Evolutionary conservation across 306 rosid genomes (phyloP), one percentile per base, ranked within the genome.

Genomic region (Quercus aquifolioides): DNA sequence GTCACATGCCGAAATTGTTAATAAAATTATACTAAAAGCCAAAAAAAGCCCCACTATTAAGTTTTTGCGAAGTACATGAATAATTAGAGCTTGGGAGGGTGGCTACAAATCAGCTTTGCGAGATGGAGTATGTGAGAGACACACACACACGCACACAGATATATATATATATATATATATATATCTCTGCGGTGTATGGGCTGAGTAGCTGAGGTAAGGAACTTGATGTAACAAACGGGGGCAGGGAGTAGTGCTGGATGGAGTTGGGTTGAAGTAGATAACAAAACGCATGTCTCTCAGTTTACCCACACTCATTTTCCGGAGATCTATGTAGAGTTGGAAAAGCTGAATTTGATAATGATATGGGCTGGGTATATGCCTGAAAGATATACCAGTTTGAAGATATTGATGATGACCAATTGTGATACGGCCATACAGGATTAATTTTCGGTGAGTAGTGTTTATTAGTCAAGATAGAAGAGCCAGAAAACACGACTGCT

Each of bases 21-120:
- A 38, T 38, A 38, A 38, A 38, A 38, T 38, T 38, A 38, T 38
- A 11, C 12, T 41, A 41, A 41, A 41, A 41, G 12, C 12, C 12
- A 8, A 41, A 41, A 38, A 41, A 41, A 8, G 90, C 87, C 76
- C 89, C 91, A 38, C 56, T 86, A 55, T 82, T 89, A 76, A 75
- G 88, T 76, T 86, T 85, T 69, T 88, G 94, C 78, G 82, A 86
- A 74, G 86, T 85, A 67, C 83, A 88, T 63, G 94, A 85, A 70
- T 88, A 89, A 73, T 80, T 86, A 33, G 90, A 91, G 68, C 86
- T 83, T 31, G 96, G 93, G 65, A 84, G 73, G 79, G 87, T 86
- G 81, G 91, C 90, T 73, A 90, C 91, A 5, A 59, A 82, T 76
- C 71, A 78, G 68, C 90, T 89, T 19, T 85, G 88, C 5, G 82